Evolutionary conservation across 306 rosid genomes (phyloP).

Genomic region (Vigna unguiculata): DNA sequence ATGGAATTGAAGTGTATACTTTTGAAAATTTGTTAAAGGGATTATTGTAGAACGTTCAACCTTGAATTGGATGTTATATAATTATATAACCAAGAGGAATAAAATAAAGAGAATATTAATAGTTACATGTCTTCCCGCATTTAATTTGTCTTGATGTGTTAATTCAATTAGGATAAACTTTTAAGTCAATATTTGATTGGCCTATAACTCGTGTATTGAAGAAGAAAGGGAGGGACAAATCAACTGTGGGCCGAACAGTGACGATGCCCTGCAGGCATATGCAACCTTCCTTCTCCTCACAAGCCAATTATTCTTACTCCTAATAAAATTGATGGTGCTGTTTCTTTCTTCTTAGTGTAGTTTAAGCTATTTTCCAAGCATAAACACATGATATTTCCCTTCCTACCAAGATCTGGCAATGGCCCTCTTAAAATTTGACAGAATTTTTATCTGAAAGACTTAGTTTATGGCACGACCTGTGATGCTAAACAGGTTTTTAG

Average conservation of each 20-base stretch:
- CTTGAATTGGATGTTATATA: constrained; percentile 1
- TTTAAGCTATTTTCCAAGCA: background rate
- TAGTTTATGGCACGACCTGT: background rate
- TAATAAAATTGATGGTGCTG: background rate
- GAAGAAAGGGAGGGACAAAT: background rate
- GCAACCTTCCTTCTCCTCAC: background rate
- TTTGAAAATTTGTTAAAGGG: background rate
- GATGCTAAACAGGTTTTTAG: constrained; percentile 8
- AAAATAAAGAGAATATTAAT: constrained; percentile 5
- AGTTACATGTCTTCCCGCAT: background rate
- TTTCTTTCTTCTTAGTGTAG: background rate
- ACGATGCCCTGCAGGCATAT: background rate
- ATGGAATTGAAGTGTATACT: background rate
- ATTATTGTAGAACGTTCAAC: constrained; percentile 4
- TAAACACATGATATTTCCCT: background rate
- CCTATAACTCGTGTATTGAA: background rate
- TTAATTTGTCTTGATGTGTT: constrained; percentile 14
- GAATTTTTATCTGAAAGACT: background rate
- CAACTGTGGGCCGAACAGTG: background rate
- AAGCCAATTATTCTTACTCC: background rate
- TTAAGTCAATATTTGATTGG: background rate
- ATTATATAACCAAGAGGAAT: background rate
- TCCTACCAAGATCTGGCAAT: background rate
- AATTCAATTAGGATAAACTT: background rate
- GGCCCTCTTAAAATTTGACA: background rate